phyloP scores from a whole-genome alignment of 805 yeast genomes.

The Kluyveromyces starmeri region DNA sequence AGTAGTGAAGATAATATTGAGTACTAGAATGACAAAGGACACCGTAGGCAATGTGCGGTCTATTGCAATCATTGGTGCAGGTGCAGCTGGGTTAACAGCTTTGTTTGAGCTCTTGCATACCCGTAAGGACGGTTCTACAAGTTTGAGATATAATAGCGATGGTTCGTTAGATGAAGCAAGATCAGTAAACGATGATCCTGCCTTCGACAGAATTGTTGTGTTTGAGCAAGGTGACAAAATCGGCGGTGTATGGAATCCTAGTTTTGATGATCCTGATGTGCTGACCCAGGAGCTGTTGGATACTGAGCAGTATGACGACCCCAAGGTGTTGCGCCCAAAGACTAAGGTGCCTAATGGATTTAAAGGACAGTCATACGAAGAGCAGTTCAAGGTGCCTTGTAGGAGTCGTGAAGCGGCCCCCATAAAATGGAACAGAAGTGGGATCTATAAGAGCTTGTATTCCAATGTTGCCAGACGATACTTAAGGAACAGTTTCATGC shows the following conservation, averaged over 20 bases:
- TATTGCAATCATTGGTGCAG: constrained; percentile 35
- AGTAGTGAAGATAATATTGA: no score
- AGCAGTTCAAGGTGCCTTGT: constrained; percentile 5
- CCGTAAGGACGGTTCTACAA: constrained; percentile 22
- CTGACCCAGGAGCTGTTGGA: constrained; percentile 25
- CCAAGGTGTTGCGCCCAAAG: constrained; percentile 24
- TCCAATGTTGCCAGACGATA: constrained; percentile 15
- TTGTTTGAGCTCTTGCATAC: constrained; percentile 29
- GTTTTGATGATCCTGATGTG: constrained; percentile 13
- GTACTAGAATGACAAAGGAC: no score
- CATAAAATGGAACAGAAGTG: constrained; percentile 11
- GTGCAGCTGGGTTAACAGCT: constrained; percentile 35
- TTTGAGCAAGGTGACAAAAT: constrained; percentile 35
- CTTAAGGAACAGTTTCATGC: constrained; percentile 15
- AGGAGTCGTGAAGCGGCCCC: not conserved
- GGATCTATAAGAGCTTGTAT: constrained; percentile 12
- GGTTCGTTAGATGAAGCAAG: constrained; percentile 10
- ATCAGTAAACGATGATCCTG: constrained; percentile 13
- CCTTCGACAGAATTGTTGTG: constrained; percentile 32
- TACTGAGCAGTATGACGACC: constrained; percentile 28
- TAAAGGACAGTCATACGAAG: constrained; percentile 9
- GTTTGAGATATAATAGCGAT: constrained; percentile 13
- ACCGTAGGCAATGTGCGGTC: no score
- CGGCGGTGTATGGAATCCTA: constrained; percentile 38
- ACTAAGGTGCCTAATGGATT: constrained; percentile 9